Conservation (phyloP, 495 filamentous ascomycete species). For the Alectoria sarmentosa region DNA sequence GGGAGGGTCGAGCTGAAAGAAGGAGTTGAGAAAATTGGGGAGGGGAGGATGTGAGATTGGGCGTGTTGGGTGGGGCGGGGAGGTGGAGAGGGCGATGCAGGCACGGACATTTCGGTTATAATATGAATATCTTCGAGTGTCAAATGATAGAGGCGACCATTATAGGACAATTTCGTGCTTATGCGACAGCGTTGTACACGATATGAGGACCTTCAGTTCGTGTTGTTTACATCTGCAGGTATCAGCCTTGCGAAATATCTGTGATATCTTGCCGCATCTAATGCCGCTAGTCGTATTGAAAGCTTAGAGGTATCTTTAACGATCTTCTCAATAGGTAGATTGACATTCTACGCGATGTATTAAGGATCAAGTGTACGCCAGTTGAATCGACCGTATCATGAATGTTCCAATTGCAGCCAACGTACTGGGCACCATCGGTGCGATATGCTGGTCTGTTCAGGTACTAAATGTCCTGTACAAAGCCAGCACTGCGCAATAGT, state of each 20-base stretch:
- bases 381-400: neutral
- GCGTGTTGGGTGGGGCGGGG: slow-evolving; percentile 8
- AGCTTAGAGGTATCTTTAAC: no score
- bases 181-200: neutral
- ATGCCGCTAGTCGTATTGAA: neutral
- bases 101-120: neutral
- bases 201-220: neutral
- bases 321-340: neutral
- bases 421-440: slow-evolving; percentile 17
- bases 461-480: neutral
- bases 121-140: neutral
- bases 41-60: slow-evolving; percentile 13
- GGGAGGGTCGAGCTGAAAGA: slow-evolving; percentile 21
- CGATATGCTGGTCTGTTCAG: slow-evolving; percentile 49
- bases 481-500: neutral
- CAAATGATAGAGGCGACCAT: neutral
- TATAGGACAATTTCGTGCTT: neutral
- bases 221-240: slow-evolving; percentile 17
- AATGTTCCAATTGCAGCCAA: slow-evolving; percentile 19
- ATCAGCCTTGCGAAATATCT: slow-evolving; percentile 6
- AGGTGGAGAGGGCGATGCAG: slow-evolving; percentile 6
- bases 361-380: neutral
- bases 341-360: neutral
- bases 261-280: slow-evolving; percentile 9
- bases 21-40: slow-evolving; percentile 20